Conservation (phyloP, 2,329 filamentous ascomycete genomes). For the Penicillium sp. region DNA sequence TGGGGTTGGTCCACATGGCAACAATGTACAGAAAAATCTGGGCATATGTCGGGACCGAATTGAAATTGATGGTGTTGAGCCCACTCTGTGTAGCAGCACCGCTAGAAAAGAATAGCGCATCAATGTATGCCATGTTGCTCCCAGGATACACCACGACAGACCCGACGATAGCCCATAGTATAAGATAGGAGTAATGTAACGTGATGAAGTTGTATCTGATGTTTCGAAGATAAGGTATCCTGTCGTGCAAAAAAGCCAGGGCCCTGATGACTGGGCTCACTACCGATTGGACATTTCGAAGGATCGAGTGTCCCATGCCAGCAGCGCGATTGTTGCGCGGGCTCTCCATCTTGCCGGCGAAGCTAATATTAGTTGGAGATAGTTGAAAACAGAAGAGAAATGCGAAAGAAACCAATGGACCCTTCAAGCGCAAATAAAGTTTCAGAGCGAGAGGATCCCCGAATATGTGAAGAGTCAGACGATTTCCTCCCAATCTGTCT, state of each 20-base stretch:
- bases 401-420: background rate
- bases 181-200: conserved; percentile 67
- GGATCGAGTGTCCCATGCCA: background rate
- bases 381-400: background rate
- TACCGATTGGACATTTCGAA: conserved; percentile 1
- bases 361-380: background rate
- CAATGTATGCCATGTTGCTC: conserved; percentile 68
- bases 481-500: too few relatives aligned
- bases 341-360: background rate
- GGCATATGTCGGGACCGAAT: conserved; percentile 65
- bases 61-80: conserved; percentile 71
- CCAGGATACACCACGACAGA: conserved; percentile 72
- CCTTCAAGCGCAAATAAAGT: background rate
- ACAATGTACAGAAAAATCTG: conserved; percentile 70
- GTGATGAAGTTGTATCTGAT: conserved; percentile 44
- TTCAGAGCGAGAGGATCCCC: background rate
- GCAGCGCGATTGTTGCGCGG: background rate
- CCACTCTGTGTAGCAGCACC: conserved; percentile 89
- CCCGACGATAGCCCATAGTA: conserved; percentile 66
- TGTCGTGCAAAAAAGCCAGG: conserved; percentile 1
- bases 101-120: conserved; percentile 82
- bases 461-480: background rate
- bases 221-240: conserved; percentile 11
- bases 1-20: conserved; percentile 73
- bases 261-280: background rate